Evolutionary conservation across 2,329 filamentous ascomycete genomes (phyloP), one percentile per base, ranked within the genome.

Genomic region (Beauveria bassiana): DNA sequence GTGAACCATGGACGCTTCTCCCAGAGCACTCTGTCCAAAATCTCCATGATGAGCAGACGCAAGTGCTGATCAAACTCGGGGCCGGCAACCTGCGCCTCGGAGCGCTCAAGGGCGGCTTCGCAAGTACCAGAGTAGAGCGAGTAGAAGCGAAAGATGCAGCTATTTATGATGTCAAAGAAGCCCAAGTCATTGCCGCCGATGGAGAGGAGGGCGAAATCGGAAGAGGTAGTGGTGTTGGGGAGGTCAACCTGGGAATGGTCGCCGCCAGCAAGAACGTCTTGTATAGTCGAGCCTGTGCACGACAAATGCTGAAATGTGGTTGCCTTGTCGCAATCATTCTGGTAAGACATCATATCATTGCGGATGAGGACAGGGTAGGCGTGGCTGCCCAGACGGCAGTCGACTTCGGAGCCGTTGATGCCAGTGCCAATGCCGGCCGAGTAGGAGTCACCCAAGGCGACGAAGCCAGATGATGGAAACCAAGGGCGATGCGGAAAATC

Each of bases 141-240:
- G 66, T 80, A 80, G 66, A 80, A 80, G 38, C 77, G 73, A 64
- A 80, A 80, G 18, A 81, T 75, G 66, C 79, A 80, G 26, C 77
- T 77, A 65, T 80, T 80, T 68, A 80, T 78, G 22, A 80, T 75
- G 43, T 77, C 74, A 64, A 79, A 80, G 70, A 80, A 80, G 64
- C 77, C 78, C 9, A 80, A 71, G 64, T 80, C 78, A 67, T 80
- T 80, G 18, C 78, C 78, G 52, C 77, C 78, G 38, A 80, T 71
- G n/a, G 77, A 79, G 6, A 80, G 69, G 1, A 79, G 72, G 3
- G 77, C 77, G 63, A 80, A 78, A 66, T 78, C 75, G 24, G 70
- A 66, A 1, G 72, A 73, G 1, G 68, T 63, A 9, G 74, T 72
- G 5, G 68, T 68, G 66, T 78, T 74, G 66, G 79, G 71, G 16